Evolutionary conservation across 2,329 filamentous ascomycete species (phyloP).

Genomic region (Sclerotinia spermophila): DNA sequence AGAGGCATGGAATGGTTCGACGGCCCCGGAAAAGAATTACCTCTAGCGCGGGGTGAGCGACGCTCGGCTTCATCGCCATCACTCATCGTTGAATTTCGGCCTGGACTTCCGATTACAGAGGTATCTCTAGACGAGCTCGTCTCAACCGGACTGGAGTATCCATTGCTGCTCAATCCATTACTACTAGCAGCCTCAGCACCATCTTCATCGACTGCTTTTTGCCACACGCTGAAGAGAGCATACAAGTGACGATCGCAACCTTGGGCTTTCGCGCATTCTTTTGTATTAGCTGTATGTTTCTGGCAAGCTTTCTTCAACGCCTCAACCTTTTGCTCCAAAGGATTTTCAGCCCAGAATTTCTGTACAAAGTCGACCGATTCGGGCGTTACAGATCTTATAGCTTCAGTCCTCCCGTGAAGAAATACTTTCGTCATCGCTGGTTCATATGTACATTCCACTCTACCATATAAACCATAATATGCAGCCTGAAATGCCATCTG

Average conservation of each 20-base stretch:
- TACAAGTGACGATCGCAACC: slow-evolving; percentile 93
- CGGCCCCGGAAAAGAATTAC: slow-evolving; percentile 52
- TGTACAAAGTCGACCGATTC: slow-evolving; percentile 87
- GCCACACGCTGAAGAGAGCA: slow-evolving; percentile 92
- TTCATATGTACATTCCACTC: slow-evolving; percentile 93
- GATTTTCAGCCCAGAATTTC: slow-evolving; percentile 91
- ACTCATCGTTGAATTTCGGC: slow-evolving; percentile 49
- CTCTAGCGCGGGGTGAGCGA: slow-evolving; percentile 39
- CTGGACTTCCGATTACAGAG: slow-evolving; percentile 51
- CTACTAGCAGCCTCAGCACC: slow-evolving; percentile 48
- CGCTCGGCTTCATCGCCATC: slow-evolving; percentile 20
- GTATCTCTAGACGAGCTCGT: slow-evolving; percentile 47
- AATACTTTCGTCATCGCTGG: slow-evolving; percentile 97
- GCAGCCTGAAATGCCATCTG: slow-evolving; percentile 99
- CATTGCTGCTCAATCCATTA: slow-evolving; percentile 49
- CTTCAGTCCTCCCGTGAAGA: slow-evolving; percentile 91
- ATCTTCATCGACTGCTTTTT: slow-evolving; percentile 77
- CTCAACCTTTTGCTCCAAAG: slow-evolving; percentile 77
- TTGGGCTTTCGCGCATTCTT: slow-evolving; percentile 81
- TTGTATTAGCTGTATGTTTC: slow-evolving; percentile 75
- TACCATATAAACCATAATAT: slow-evolving; percentile 93
- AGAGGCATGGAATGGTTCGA: slow-evolving; percentile 59
- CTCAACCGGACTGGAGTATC: slow-evolving; percentile 56
- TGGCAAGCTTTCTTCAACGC: slow-evolving; percentile 79
- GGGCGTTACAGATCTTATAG: slow-evolving; percentile 78